Evolutionary conservation across 192 early-diverging fungal species (phyloP).

Genomic region (Backusella sp.): DNA sequence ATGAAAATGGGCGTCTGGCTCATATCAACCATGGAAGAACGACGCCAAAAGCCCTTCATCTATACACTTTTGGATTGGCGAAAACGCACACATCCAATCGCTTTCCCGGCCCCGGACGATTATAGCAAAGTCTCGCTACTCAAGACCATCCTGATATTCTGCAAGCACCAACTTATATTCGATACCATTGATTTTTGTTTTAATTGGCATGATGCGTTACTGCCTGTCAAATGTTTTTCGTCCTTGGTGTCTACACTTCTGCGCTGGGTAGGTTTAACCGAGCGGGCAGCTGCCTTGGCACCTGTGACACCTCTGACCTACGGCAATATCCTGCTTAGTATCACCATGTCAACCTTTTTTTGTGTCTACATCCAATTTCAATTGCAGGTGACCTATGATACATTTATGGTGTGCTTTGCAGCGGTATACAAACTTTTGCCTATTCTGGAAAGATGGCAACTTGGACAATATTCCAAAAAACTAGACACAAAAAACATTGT

Average conservation of each 20-base stretch:
- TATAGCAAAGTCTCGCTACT: background rate
- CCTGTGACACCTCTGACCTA: background rate
- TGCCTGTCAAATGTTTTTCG: background rate
- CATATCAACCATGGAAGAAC: conserved; percentile 9
- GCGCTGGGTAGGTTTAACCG: background rate
- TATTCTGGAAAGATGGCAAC: conserved; percentile 2
- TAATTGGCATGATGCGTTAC: background rate
- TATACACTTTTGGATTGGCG: conserved; percentile 10
- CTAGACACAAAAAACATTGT: background rate
- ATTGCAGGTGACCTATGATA: conserved; percentile 16
- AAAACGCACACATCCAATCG: background rate
- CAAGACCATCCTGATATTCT: background rate
- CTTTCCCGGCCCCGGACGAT: background rate
- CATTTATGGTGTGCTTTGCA: background rate
- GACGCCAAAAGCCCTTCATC: conserved; percentile 2
- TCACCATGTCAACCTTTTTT: conserved; percentile 10
- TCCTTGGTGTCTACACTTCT: background rate
- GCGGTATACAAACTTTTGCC: conserved; percentile 4
- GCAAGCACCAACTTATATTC: background rate
- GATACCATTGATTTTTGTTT: background rate
- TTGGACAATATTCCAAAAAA: background rate
- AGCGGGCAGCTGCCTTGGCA: background rate
- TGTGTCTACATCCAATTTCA: conserved; percentile 19
- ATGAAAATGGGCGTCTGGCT: conserved; percentile 24
- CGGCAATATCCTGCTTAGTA: background rate